Base-by-base conservation (phyloP, 768 basidiomycete genomes). In the Tephrocybe sp. region DNA sequence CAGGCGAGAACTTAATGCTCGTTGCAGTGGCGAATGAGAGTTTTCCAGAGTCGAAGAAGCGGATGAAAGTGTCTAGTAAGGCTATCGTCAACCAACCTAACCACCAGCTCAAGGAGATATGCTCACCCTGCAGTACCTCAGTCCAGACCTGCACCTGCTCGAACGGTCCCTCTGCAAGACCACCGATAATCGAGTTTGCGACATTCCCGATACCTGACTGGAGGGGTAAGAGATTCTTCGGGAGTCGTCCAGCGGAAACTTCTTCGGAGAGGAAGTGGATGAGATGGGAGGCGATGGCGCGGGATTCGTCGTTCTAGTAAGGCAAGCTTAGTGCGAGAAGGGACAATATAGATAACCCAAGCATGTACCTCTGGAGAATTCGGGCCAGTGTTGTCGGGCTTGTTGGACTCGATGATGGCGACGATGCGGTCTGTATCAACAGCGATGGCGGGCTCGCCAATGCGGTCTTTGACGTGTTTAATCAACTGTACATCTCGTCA, bases 111-210 rank as follows among this genome's bases (percentile, higher is more conserved):
- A 32, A n/a, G n/a, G n/a, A n/a, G n/a, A n/a, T n/a, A n/a, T n/a
- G n/a, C 49, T 9, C 41, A 68, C 71, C 72, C 54, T 76, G 76
- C 21, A 78, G 56, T 1, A 77, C 77, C 60, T 77, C 77, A 4
- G 75, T 78, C 75, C 75, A 78, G 12, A 77, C 77, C 58, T 74
- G 73, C 6, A 78, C 76, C 43, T 73, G 66, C 28, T 78, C 72
- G 40, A 77, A 78, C 1, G 77, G 76, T 1, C 76, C 77, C 0
- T 73, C 74, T 0, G 76, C 76, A 0, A 77, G 64, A 3, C 76
- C 76, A 2, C 76, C 77, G 49, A 78, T 78, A 48, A 78, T 77
- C 0, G 71, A 73, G 49, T 78, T 77, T 7, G 76, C 76, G 4
- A 77, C 76, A 50, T 79, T 77, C 0, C 76, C 76, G 12, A 77